These are phyloP conservation scores for Miamiensis avidus DNA, from an alignment of 169 alveolate species.

Conservation along the genomic window DNA sequence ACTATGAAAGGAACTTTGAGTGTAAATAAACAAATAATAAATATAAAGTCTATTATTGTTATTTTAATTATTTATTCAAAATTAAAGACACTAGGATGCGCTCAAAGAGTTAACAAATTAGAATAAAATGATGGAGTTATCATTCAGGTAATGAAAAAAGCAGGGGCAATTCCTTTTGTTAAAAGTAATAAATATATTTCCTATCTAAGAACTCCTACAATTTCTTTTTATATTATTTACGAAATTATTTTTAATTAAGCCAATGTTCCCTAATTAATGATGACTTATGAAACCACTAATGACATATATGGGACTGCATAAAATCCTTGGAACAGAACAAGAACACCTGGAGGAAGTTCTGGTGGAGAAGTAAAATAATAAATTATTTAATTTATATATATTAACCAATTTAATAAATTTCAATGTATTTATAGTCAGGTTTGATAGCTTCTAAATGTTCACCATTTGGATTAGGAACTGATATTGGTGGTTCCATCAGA, in stretches of 20 bases:
- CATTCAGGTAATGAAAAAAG: constrained; percentile 15
- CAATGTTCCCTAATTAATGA: constrained; percentile 15
- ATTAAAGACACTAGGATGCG: too few relatives aligned
- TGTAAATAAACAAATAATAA: too few relatives aligned
- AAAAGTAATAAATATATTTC: too few relatives aligned
- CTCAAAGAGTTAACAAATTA: not conserved
- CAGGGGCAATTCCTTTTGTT: constrained; percentile 75
- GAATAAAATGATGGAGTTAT: constrained; percentile 31
- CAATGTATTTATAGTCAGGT: too few relatives aligned
- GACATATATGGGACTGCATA: constrained; percentile 45
- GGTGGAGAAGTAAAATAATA: constrained; percentile 56
- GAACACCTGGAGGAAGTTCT: constrained; percentile 49
- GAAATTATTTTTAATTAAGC: too few relatives aligned
- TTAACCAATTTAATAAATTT: too few relatives aligned
- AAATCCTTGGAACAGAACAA: constrained; percentile 28
- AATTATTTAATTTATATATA: too few relatives aligned
- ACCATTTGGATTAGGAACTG: constrained; percentile 50
- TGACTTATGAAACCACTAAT: constrained; percentile 27
- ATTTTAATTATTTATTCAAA: too few relatives aligned
- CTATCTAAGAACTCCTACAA: too few relatives aligned
- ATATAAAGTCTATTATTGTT: too few relatives aligned
- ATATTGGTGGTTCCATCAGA: constrained; percentile 50
- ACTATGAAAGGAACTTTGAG: too few relatives aligned
- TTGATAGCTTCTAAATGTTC: constrained; percentile 36
- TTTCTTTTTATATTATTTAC: too few relatives aligned